Conservation (phyloP, 352 stramenopile genomes). For the Aphanomyces invadans region DNA sequence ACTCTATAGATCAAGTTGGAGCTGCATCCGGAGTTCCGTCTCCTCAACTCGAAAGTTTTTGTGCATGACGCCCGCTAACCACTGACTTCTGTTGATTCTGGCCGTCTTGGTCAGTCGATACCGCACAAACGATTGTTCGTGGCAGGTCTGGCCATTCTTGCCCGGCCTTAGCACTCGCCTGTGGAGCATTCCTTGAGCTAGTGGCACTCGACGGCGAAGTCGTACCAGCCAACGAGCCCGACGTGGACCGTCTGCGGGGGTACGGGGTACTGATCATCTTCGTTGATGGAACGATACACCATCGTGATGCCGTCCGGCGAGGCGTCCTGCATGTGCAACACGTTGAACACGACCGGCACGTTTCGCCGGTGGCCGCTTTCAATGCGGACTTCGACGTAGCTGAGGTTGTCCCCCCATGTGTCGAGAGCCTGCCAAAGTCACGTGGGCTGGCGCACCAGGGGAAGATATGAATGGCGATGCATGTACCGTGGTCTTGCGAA, state of each 20-base stretch:
- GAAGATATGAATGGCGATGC: background rate
- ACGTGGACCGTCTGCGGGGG: background rate
- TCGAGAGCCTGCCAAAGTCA: background rate
- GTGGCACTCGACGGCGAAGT: background rate
- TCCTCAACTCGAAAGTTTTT: background rate
- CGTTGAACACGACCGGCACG: background rate
- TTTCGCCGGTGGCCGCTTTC: background rate
- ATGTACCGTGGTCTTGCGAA: conserved; percentile 1
- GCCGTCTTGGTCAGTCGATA: background rate
- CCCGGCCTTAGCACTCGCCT: background rate
- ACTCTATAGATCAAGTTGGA: background rate
- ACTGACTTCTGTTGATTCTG: background rate
- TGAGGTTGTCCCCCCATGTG: background rate
- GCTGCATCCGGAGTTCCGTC: background rate
- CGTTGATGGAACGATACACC: background rate
- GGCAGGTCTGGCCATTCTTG: background rate
- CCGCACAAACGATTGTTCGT: background rate
- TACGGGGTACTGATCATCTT: background rate
- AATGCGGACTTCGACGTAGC: conserved; percentile 1
- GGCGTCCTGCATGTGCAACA: background rate
- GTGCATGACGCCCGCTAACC: background rate
- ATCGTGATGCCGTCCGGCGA: background rate
- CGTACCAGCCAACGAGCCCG: background rate
- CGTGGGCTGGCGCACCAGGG: background rate
- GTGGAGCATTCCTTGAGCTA: background rate